Percentiles rank a stretch among this genome's conserved stretches.
Conservation (phyloP, 106 monocot genomes). For the Apostasia shenzhenica region DNA sequence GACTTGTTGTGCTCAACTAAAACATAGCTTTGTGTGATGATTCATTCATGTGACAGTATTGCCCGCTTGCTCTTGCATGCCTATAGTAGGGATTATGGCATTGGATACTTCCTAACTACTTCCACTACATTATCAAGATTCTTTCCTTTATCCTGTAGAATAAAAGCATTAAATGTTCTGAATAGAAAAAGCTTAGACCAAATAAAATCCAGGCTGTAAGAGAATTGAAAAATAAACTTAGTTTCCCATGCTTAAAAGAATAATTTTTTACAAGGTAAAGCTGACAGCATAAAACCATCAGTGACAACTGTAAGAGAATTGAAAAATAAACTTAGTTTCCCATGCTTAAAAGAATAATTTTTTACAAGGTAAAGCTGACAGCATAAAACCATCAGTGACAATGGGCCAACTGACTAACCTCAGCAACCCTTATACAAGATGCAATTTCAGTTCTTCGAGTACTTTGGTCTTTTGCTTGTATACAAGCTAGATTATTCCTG, state of each 20-base stretch:
- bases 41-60: no score
- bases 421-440: slow-evolving; percentile 75
- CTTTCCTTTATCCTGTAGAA: no score
- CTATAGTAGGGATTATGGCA: no score
- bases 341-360: neutral
- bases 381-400: neutral
- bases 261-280: neutral
- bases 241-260: neutral
- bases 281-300: neutral
- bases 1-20: no score
- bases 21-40: no score
- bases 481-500: slow-evolving; percentile 58
- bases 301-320: neutral
- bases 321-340: neutral
- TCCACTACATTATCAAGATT: no score
- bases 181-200: no score
- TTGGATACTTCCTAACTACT: no score
- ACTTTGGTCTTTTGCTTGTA: slow-evolving; percentile 64
- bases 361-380: neutral
- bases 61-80: no score
- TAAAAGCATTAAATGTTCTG: no score
- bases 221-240: neutral
- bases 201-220: no score
- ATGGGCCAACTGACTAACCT: slow-evolving; percentile 45
- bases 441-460: slow-evolving; percentile 83